phyloP scores from a whole-genome alignment of 1,284 basidiomycete genomes.

The Tausonia pullulans region DNA sequence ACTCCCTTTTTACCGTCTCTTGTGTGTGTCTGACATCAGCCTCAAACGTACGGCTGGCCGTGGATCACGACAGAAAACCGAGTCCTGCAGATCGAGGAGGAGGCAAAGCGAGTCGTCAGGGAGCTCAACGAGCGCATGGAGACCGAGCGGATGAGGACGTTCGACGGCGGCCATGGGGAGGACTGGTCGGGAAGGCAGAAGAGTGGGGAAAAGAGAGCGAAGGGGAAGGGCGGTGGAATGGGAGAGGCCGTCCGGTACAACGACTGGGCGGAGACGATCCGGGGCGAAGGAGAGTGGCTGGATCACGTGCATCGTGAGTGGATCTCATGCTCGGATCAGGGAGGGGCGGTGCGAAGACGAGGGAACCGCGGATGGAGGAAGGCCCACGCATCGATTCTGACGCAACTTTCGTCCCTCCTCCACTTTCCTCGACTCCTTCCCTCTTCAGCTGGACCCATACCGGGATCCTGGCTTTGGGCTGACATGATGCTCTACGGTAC shows the following conservation, averaged over 20 bases:
- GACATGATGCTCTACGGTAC: conserved; percentile 14
- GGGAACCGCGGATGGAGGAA: too few species aligned
- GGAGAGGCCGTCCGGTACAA: not conserved
- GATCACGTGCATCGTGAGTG: conserved; percentile 12
- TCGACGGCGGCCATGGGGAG: too few species aligned
- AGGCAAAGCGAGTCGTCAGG: not conserved
- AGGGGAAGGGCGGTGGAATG: too few species aligned
- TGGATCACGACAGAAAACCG: conserved; percentile 1
- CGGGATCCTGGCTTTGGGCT: conserved; percentile 13
- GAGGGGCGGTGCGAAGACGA: too few species aligned
- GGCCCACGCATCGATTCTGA: too few species aligned
- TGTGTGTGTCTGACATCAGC: not conserved
- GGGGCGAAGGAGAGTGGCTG: not conserved
- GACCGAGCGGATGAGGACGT: not conserved
- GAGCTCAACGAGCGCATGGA: not conserved
- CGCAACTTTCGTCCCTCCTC: too few species aligned
- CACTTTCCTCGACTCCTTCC: too few species aligned
- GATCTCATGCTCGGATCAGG: too few species aligned
- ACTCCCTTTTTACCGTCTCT: too few species aligned
- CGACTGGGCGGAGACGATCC: conserved; percentile 6
- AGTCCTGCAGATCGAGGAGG: conserved; percentile 7
- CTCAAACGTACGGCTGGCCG: conserved; percentile 6
- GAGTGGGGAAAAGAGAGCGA: too few species aligned
- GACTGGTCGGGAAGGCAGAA: too few species aligned
- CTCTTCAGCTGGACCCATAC: not conserved